phyloP scores from a whole-genome alignment of 495 filamentous ascomycete species.

The Aspergillus egyptiacus region DNA sequence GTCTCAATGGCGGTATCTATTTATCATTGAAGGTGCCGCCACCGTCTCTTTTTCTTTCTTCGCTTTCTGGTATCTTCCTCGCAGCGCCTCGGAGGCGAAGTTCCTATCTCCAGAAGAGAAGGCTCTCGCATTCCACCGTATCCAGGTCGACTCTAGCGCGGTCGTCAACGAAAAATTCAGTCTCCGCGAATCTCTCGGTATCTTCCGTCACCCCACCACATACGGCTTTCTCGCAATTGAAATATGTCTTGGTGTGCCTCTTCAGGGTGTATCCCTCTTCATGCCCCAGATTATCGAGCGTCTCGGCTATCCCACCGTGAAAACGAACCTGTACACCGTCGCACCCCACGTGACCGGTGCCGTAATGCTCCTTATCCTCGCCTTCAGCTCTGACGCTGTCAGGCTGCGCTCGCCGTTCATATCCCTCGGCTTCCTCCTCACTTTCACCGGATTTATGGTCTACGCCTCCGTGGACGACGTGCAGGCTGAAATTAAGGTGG shows the following conservation, averaged over 20 bases:
- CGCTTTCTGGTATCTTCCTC: constrained; percentile 65
- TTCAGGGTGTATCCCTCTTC: constrained; percentile 66
- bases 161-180: constrained; percentile 66
- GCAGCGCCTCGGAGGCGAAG: constrained; percentile 52
- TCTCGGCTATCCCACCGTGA: constrained; percentile 56
- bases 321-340: constrained; percentile 73
- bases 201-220: constrained; percentile 58
- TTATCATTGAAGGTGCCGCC: constrained; percentile 64
- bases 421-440: constrained; percentile 64
- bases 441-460: constrained; percentile 71
- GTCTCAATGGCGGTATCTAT: constrained; percentile 65
- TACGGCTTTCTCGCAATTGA: constrained; percentile 64
- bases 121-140: constrained; percentile 63
- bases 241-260: constrained; percentile 69
- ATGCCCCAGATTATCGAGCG: constrained; percentile 66
- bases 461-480: constrained; percentile 62
- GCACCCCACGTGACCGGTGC: constrained; percentile 66
- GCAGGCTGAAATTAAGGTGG: constrained; percentile 49
- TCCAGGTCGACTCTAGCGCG: constrained; percentile 67
- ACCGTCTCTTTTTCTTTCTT: constrained; percentile 62
- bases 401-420: constrained; percentile 70
- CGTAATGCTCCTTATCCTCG: constrained; percentile 61
- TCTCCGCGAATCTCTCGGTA: constrained; percentile 55
- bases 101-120: constrained; percentile 64
- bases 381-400: constrained; percentile 58